These are phyloP conservation scores for Bipolaris gigantea DNA, from an alignment of 2,329 filamentous ascomycete genomes.

Conservation along the genomic window DNA sequence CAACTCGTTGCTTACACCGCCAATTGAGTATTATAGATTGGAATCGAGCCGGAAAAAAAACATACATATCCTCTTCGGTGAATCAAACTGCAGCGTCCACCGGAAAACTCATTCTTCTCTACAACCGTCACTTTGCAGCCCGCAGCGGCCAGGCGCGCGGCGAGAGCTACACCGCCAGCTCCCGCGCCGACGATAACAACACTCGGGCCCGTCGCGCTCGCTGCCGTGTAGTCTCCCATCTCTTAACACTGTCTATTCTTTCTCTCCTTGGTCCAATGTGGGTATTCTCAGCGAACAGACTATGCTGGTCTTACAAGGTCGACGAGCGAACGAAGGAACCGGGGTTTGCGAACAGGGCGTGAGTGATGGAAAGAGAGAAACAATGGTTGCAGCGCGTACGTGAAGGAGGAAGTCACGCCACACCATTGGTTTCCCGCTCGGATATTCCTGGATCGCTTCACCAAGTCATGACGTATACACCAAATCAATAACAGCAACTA, in stretches of 20 bases:
- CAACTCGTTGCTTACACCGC: no score
- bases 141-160: slow-evolving; percentile 70
- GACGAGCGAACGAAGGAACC: not conserved
- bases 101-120: slow-evolving; percentile 75
- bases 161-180: slow-evolving; percentile 70
- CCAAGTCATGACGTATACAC: slow-evolving; percentile 23
- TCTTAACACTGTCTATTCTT: not conserved
- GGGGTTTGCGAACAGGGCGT: not conserved
- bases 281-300: no score
- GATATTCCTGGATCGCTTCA: slow-evolving; percentile 8
- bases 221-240: slow-evolving; percentile 15
- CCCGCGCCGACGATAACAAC: slow-evolving; percentile 62
- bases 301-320: not conserved
- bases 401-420: slow-evolving; percentile 14
- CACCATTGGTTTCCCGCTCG: not conserved
- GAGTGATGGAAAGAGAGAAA: not conserved
- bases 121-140: slow-evolving; percentile 73
- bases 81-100: slow-evolving; percentile 70
- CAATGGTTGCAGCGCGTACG: slow-evolving; percentile 1
- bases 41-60: not conserved
- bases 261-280: not conserved
- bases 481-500: slow-evolving; percentile 9
- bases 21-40: no score
- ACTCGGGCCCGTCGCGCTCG: slow-evolving; percentile 19
- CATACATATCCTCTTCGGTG: slow-evolving; percentile 60